A percentile compares a stretch with the other conserved stretches of the same genome.
phyloP scores from a whole-genome alignment of 805 yeast genomes.

The Monosporozyma siamensis region DNA sequence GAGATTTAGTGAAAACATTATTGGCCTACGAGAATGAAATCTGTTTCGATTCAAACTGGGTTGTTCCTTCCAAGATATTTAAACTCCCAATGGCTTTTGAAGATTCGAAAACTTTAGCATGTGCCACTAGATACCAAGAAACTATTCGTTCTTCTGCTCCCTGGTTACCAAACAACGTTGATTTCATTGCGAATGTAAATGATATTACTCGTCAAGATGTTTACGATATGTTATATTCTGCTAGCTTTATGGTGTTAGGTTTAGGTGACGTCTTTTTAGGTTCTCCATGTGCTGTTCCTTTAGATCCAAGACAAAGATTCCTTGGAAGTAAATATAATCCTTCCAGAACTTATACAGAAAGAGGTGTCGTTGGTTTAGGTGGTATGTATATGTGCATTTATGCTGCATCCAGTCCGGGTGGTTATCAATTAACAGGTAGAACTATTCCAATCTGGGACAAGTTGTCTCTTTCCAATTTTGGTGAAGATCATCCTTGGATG shows the following conservation, averaged over 20 bases:
- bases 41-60: conserved; percentile 70
- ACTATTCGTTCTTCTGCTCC: conserved; percentile 91
- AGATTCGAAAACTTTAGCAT: conserved; percentile 78
- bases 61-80: conserved; percentile 71
- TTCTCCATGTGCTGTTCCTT: conserved; percentile 97
- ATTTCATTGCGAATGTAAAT: conserved; percentile 84
- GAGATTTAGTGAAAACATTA: conserved; percentile 50
- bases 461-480: conserved; percentile 62
- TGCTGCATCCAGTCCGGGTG: conserved; percentile 98
- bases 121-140: conserved; percentile 85
- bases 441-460: conserved; percentile 98
- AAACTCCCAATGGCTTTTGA: conserved; percentile 95
- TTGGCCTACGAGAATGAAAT: conserved; percentile 70
- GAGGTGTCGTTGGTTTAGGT: conserved; percentile 96
- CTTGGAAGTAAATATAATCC: conserved; percentile 94
- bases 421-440: conserved; percentile 92
- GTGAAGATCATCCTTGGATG: conserved; percentile 72
- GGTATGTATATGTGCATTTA: conserved; percentile 99
- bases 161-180: conserved; percentile 97
- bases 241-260: conserved; percentile 86
- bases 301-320: conserved; percentile 91
- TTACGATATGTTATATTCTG: conserved; percentile 75
- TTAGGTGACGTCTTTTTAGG: conserved; percentile 96
- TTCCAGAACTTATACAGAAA: conserved; percentile 89
- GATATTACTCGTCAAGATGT: conserved; percentile 70